Base-by-base conservation (phyloP, 331 rosid species). In the Telfairia occidentalis region DNA sequence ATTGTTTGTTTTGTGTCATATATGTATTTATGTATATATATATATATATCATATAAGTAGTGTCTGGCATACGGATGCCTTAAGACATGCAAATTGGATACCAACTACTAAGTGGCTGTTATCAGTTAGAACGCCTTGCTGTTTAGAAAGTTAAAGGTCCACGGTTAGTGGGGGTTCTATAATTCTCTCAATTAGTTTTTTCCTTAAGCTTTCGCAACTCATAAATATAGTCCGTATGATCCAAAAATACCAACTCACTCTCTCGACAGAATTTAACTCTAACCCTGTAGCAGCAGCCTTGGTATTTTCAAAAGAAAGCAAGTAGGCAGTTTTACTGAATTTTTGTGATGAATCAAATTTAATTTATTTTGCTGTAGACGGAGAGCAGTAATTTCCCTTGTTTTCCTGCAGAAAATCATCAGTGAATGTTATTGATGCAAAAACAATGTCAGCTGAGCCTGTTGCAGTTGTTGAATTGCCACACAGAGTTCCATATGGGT, bases 391-490 rank as follows among this genome's bases (percentile, higher is more conserved):
- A 30, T 30, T 52, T 73, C 32, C 21, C 2, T 80, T 74, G 60
- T 9, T 38, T 38, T 32, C 3, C 43, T 73, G 86, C 96, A 94
- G 98, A 80, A 91, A 88, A 83, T 91, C 96, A 15, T 75, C 83
- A 0, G 90, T 88, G 28, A 81, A 91, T 11, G 96, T 91, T 45
- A 71, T 91, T 26, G 89, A 94, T 85, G 98, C 97, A 38, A 88
- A 90, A 85, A 94, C 97, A 49, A 90, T 94, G 97, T 88, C 98
- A 53, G 18, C 87, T 32, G 96, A 94, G 49, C 96, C 97, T 15
- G 89, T 94, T 77, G 98, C 97, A 37, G 86, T 91, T 58, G 87
- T 94, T 45, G 96, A 94, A 64, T 83, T 94, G 88, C 98, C 97
- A 4, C 87, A 84, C 13, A 81, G 97, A 84, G 97, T 90, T 83